Percentiles rank a stretch among this genome's conserved stretches.
Evolutionary conservation across 805 yeast genomes (phyloP).

Genomic region (Candida dajiaensis): DNA sequence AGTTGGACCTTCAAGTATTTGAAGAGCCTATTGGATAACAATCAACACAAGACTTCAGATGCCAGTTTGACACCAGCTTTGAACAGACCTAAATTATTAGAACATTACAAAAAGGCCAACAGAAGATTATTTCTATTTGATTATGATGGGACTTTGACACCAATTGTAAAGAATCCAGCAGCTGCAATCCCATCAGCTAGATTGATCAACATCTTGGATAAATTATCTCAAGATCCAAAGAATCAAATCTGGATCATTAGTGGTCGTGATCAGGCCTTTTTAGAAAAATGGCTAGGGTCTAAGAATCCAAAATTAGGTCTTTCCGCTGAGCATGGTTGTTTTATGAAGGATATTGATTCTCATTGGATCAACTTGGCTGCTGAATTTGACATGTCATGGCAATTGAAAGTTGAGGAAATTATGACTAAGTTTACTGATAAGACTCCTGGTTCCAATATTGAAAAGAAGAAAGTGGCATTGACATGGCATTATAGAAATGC

Average conservation of each 20-base stretch:
- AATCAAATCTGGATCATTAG: slow-evolving; percentile 93
- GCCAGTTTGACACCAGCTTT: slow-evolving; percentile 68
- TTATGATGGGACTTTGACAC: slow-evolving; percentile 96
- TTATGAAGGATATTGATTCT: slow-evolving; percentile 67
- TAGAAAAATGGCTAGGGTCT: slow-evolving; percentile 82
- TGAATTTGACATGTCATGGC: slow-evolving; percentile 91
- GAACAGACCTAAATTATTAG: slow-evolving; percentile 59
- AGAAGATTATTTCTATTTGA: slow-evolving; percentile 84
- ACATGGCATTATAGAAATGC: slow-evolving; percentile 98
- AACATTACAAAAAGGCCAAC: slow-evolving; percentile 52
- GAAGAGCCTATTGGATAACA: slow-evolving; percentile 18
- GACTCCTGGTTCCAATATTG: slow-evolving; percentile 87
- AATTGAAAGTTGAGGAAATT: slow-evolving; percentile 66
- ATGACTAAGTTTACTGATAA: slow-evolving; percentile 73
- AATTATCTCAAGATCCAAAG: slow-evolving; percentile 64
- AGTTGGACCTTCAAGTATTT: slow-evolving; percentile 71
- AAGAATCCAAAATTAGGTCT: slow-evolving; percentile 58
- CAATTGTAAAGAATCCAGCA: slow-evolving; percentile 95
- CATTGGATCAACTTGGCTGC: slow-evolving; percentile 85
- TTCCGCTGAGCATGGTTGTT: slow-evolving; percentile 97
- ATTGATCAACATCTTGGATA: slow-evolving; percentile 51
- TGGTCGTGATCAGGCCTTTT: slow-evolving; percentile 88
- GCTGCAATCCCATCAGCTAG: slow-evolving; percentile 92
- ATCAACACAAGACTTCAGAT: slow-evolving; percentile 36
- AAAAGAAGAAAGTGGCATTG: slow-evolving; percentile 84